Conservation (phyloP, 2,329 filamentous ascomycete genomes). For the Lecanicillium sp. region DNA sequence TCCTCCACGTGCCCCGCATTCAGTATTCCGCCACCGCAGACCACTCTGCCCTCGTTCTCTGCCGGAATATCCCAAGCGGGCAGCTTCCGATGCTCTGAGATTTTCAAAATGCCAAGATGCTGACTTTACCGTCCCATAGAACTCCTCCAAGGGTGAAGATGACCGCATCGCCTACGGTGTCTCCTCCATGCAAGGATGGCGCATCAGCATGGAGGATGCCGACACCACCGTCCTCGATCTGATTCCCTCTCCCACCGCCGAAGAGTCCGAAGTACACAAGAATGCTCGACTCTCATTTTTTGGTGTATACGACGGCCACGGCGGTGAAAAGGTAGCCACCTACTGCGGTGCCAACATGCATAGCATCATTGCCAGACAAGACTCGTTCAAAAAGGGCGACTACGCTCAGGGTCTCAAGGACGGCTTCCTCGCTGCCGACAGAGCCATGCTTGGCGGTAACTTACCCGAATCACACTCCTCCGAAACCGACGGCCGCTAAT, state of each 20-base stretch:
- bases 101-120: neutral
- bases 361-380: slow-evolving; percentile 90
- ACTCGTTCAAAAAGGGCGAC: slow-evolving; percentile 83
- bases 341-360: slow-evolving; percentile 92
- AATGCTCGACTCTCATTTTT: slow-evolving; percentile 85
- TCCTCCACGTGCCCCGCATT: slow-evolving; percentile 14
- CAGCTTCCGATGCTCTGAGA: neutral
- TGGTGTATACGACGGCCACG: slow-evolving; percentile 95
- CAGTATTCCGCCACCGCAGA: slow-evolving; percentile 7
- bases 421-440: slow-evolving; percentile 91
- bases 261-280: slow-evolving; percentile 53
- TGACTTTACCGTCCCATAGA: slow-evolving; percentile 42
- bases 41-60: neutral
- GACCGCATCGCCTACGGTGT: slow-evolving; percentile 88
- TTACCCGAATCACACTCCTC: neutral
- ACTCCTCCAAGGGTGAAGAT: slow-evolving; percentile 86
- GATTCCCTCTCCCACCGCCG: slow-evolving; percentile 49
- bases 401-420: slow-evolving; percentile 96
- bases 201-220: slow-evolving; percentile 99
- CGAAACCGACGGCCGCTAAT: neutral
- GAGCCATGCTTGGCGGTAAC: slow-evolving; percentile 90
- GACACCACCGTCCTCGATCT: slow-evolving; percentile 88
- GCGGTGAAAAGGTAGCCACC: slow-evolving; percentile 90
- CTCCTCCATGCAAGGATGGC: slow-evolving; percentile 99
- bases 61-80: neutral